A percentile compares a stretch with the other conserved stretches of the same genome.
phyloP scores from a whole-genome alignment of 2,329 filamentous ascomycete species.

The Penicillium sp. region DNA sequence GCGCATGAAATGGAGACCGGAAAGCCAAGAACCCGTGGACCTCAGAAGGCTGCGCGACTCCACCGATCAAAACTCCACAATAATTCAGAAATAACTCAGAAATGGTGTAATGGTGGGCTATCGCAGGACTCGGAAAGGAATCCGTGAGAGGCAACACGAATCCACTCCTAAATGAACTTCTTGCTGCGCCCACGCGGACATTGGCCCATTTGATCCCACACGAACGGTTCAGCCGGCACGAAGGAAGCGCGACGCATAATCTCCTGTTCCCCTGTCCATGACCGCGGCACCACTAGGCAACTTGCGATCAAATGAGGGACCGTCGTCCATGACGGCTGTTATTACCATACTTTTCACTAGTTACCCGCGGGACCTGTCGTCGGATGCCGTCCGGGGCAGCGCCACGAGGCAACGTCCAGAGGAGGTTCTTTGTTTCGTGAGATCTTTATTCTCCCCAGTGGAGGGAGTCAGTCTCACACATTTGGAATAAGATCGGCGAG shows the following conservation, averaged over 20 bases:
- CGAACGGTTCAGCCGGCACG: constrained; percentile 14
- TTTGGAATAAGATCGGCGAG: not conserved
- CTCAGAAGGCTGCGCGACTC: not conserved
- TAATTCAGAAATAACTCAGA: constrained; percentile 5
- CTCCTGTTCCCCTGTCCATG: constrained; percentile 9
- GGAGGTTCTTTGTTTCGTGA: constrained; percentile 4
- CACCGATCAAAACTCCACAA: constrained; percentile 10
- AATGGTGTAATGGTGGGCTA: constrained; percentile 2
- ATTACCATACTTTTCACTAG: constrained; percentile 2
- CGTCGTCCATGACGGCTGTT: not conserved
- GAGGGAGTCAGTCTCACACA: not conserved
- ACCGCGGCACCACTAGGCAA: constrained; percentile 12
- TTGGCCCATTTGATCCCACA: constrained; percentile 12
- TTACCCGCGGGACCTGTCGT: not conserved
- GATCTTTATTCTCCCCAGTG: constrained; percentile 3
- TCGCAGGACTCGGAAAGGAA: constrained; percentile 8
- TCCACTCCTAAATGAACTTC: not conserved
- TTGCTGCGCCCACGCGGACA: not conserved
- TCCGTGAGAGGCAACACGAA: constrained; percentile 7
- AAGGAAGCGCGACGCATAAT: constrained; percentile 8
- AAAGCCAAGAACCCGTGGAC: constrained; percentile 5
- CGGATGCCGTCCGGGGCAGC: constrained; percentile 4
- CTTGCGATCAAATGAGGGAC: not conserved
- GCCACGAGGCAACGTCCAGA: constrained; percentile 2
- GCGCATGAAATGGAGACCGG: not conserved